Percentiles rank a stretch among this genome's conserved stretches.
Evolutionary conservation across 768 basidiomycete genomes (phyloP).

Genomic region (Pisolithus orientalis): DNA sequence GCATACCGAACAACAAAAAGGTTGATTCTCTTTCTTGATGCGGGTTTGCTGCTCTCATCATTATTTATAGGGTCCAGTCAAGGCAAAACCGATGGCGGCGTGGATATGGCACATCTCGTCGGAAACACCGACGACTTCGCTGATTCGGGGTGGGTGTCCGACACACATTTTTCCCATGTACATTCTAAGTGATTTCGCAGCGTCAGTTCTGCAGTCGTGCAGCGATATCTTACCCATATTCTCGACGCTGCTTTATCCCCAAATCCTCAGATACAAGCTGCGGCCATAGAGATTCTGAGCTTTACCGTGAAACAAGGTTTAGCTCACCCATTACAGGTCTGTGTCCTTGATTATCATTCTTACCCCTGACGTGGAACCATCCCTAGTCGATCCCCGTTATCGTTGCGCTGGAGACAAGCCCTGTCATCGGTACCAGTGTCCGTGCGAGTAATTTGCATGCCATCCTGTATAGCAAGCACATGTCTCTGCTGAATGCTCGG

Average conservation of each 20-base stretch:
- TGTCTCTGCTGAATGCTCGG: slow-evolving; percentile 81
- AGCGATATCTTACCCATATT: slow-evolving; percentile 83
- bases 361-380: not conserved
- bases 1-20: slow-evolving; percentile 66
- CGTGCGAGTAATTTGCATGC: slow-evolving; percentile 79
- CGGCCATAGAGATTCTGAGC: slow-evolving; percentile 85
- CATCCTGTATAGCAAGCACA: slow-evolving; percentile 82
- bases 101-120: slow-evolving; percentile 91
- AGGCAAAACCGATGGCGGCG: slow-evolving; percentile 31
- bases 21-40: slow-evolving; percentile 24
- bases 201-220: slow-evolving; percentile 90
- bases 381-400: slow-evolving; percentile 83
- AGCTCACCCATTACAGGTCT: slow-evolving; percentile 86
- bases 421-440: slow-evolving; percentile 49
- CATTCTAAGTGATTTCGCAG: slow-evolving; percentile 34
- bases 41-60: not conserved
- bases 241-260: slow-evolving; percentile 74
- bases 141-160: slow-evolving; percentile 77
- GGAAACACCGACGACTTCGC: slow-evolving; percentile 95
- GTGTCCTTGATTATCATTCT: slow-evolving; percentile 9
- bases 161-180: not conserved
- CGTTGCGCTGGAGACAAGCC: slow-evolving; percentile 88
- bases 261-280: slow-evolving; percentile 63
- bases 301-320: slow-evolving; percentile 95
- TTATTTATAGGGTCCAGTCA: slow-evolving; percentile 11